Percentiles rank a stretch among this genome's conserved stretches.
Evolutionary conservation across 2,329 filamentous ascomycete genomes (phyloP).

Genomic region (Clathrospora elynae): DNA sequence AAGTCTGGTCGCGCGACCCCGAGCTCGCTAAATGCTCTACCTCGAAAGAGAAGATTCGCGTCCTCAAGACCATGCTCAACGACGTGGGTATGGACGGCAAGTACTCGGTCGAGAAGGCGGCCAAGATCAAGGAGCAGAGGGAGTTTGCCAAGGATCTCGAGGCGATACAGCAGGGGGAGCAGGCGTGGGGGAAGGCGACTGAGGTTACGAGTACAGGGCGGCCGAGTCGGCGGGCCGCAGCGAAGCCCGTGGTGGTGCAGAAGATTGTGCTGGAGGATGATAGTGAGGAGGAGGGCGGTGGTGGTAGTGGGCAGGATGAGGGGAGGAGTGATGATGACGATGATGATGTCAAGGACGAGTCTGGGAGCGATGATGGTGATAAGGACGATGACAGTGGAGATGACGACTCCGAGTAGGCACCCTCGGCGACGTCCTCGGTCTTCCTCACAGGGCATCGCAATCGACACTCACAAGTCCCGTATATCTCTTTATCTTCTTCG

Average conservation of each 20-base stretch:
- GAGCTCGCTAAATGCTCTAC: conserved; percentile 80
- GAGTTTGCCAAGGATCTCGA: conserved; percentile 86
- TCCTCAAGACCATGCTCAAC: conserved; percentile 77
- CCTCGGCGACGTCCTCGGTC: background rate
- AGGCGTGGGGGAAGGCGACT: conserved; percentile 68
- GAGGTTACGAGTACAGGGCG: conserved; percentile 36
- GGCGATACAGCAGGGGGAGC: conserved; percentile 79
- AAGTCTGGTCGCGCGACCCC: conserved; percentile 74
- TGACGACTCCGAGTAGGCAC: conserved; percentile 32
- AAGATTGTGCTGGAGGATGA: conserved; percentile 33
- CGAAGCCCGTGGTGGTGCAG: conserved; percentile 23
- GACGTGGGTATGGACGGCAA: conserved; percentile 88
- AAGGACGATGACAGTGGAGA: conserved; percentile 19
- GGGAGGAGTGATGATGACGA: conserved; percentile 23
- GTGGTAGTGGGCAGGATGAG: conserved; percentile 20
- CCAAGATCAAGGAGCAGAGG: conserved; percentile 82
- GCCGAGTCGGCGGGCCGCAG: conserved; percentile 35
- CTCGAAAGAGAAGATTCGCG: conserved; percentile 76
- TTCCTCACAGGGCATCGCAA: too few relatives aligned
- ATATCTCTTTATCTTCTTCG: too few relatives aligned
- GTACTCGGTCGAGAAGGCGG: conserved; percentile 82
- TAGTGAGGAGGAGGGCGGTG: conserved; percentile 28
- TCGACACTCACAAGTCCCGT: too few relatives aligned
- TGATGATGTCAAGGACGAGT: conserved; percentile 26
- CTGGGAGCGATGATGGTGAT: conserved; percentile 18